Evolutionary conservation across 352 stramenopile genomes (phyloP).

Genomic region (Blastocystis sp.): DNA sequence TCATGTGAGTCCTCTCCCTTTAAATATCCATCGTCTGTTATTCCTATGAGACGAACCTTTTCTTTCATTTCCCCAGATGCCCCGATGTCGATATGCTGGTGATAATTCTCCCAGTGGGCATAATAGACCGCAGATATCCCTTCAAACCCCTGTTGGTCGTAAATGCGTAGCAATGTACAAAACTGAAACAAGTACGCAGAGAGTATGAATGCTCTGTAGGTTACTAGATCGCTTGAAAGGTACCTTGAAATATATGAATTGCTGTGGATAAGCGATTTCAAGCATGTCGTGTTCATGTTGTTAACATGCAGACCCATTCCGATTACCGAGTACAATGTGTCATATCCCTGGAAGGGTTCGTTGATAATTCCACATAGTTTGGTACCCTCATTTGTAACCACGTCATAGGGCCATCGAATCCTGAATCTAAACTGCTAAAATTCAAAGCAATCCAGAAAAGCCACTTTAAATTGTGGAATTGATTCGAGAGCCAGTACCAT

Average conservation of each 20-base stretch:
- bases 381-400: neutral
- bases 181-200: neutral
- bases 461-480: neutral
- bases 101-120: neutral
- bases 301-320: slow-evolving; percentile 48
- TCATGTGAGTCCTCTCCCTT: neutral
- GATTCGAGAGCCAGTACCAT: slow-evolving; percentile 29
- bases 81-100: neutral
- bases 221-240: neutral
- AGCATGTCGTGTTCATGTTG: neutral
- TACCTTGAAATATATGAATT: neutral
- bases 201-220: neutral
- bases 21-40: neutral
- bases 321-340: neutral
- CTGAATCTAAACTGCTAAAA: neutral
- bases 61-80: neutral
- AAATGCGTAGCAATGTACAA: neutral
- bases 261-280: neutral
- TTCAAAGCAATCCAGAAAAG: neutral
- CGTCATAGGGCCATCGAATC: slow-evolving; percentile 49
- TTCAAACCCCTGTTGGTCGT: neutral
- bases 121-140: neutral
- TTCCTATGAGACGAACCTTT: neutral
- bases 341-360: neutral
- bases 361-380: slow-evolving; percentile 46